These are phyloP conservation scores for Boletellus deceptivus DNA, from an alignment of 1,284 basidiomycete genomes.

Conservation along the genomic window DNA sequence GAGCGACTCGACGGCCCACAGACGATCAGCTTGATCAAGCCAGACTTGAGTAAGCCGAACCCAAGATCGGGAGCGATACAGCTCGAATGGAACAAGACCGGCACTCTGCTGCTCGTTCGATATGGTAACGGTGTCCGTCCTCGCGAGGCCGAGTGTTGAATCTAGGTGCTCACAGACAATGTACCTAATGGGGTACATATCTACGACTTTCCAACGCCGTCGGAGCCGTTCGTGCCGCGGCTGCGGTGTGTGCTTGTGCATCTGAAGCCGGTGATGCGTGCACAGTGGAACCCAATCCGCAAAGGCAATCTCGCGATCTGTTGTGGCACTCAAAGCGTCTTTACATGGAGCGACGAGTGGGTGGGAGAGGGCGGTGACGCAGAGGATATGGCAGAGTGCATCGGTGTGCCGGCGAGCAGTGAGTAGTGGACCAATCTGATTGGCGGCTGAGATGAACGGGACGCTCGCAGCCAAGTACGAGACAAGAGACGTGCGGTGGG, in stretches of 20 bases:
- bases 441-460: conserved; percentile 1
- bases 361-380: conserved; percentile 49
- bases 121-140: conserved; percentile 46
- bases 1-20: conserved; percentile 61
- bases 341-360: conserved; percentile 84
- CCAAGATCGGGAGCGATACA: conserved; percentile 66
- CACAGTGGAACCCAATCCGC: conserved; percentile 76
- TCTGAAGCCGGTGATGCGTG: conserved; percentile 54
- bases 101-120: conserved; percentile 67
- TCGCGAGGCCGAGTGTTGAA: conserved; percentile 4
- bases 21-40: conserved; percentile 45
- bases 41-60: conserved; percentile 57
- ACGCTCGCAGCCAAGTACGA: conserved; percentile 56
- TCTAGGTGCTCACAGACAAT: conserved; percentile 43
- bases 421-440: conserved; percentile 30
- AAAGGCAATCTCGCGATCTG: conserved; percentile 68
- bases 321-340: conserved; percentile 65
- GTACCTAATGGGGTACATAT: conserved; percentile 59
- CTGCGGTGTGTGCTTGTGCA: conserved; percentile 69
- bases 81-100: conserved; percentile 76
- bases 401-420: conserved; percentile 78
- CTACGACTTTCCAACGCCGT: conserved; percentile 59
- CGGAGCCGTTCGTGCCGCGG: conserved; percentile 52
- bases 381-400: conserved; percentile 78
- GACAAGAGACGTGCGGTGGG: conserved; percentile 66